phyloP scores from a whole-genome alignment of 2,329 filamentous ascomycete genomes.

The Stagonosporopsis cucurbitacearum region DNA sequence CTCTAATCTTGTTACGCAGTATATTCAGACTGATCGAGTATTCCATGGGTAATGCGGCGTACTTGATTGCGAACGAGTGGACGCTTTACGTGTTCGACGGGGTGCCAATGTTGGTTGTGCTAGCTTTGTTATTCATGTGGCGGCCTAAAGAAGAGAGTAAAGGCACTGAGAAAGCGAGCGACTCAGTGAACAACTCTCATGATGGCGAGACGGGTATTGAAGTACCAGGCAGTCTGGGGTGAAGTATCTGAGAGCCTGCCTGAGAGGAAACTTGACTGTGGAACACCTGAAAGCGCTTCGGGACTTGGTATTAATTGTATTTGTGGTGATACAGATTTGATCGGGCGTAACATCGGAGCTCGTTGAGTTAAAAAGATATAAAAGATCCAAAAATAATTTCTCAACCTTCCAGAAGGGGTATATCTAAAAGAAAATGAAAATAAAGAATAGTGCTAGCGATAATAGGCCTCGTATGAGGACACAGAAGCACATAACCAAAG shows the following conservation, averaged over 20 bases:
- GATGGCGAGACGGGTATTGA: conserved; percentile 3
- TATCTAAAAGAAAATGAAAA: conserved; percentile 4
- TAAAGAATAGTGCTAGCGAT: too few relatives aligned
- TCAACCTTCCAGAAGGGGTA: conserved; percentile 21
- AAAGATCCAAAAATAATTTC: conserved; percentile 5
- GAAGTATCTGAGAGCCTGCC: neutral
- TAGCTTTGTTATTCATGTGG: conserved; percentile 45
- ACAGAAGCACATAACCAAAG: conserved; percentile 9
- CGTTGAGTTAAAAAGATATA: conserved; percentile 23
- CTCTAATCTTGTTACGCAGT: conserved; percentile 58
- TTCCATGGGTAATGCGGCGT: conserved; percentile 54
- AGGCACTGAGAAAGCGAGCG: neutral
- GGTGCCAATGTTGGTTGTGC: conserved; percentile 52
- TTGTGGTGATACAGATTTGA: conserved; percentile 23
- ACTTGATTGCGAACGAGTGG: conserved; percentile 54
- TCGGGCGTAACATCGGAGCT: conserved; percentile 30
- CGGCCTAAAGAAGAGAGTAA: neutral
- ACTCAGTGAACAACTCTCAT: neutral
- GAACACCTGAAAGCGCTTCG: neutral
- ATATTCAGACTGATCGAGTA: conserved; percentile 61
- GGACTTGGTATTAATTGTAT: conserved; percentile 19
- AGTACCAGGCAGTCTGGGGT: neutral
- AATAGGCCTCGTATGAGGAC: neutral
- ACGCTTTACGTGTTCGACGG: conserved; percentile 59
- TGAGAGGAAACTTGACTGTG: neutral